Conservation (phyloP, 2,329 filamentous ascomycete species). For the Dothistroma pini region DNA sequence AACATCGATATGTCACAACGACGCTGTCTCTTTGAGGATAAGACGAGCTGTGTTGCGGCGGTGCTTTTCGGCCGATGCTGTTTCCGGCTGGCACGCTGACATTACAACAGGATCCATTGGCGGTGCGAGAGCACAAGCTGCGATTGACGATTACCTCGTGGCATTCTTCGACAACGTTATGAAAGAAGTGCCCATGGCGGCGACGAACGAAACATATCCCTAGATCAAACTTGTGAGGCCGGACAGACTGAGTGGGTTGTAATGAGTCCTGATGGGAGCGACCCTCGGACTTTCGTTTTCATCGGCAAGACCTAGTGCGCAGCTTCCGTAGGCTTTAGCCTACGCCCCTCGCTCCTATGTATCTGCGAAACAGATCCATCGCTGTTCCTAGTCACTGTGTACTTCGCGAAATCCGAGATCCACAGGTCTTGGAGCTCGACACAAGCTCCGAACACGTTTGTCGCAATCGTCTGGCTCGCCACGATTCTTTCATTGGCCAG, state of each 20-base stretch:
- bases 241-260: background rate
- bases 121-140: background rate
- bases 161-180: background rate
- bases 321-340: background rate
- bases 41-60: no score
- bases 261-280: background rate
- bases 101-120: background rate
- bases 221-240: background rate
- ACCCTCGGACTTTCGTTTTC: background rate
- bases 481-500: background rate
- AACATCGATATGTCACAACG: background rate
- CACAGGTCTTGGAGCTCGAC: background rate
- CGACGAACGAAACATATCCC: background rate
- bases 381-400: background rate
- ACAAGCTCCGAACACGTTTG: background rate
- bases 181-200: background rate
- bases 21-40: no score
- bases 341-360: background rate
- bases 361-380: background rate
- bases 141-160: background rate
- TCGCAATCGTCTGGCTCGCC: background rate
- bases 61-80: background rate
- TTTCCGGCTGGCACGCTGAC: background rate
- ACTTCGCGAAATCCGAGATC: background rate
- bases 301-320: background rate